Conservation (phyloP, 2,329 filamentous ascomycete genomes). For the Penicillium thymicola region DNA sequence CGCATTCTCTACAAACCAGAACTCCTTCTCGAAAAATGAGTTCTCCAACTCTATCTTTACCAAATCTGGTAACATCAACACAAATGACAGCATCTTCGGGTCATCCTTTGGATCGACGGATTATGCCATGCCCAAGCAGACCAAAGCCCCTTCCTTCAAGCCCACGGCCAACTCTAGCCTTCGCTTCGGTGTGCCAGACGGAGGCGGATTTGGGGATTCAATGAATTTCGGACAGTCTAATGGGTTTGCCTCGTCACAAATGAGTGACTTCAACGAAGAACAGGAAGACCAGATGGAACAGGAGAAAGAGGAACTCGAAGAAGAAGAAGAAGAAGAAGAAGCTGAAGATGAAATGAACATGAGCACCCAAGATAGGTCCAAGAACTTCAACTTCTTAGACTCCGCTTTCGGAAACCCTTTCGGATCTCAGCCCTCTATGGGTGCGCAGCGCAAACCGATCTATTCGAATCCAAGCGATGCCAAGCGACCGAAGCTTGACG, state of each 20-base stretch:
- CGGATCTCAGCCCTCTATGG: conserved; percentile 3
- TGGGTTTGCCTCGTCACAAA: conserved; percentile 26
- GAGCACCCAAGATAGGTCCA: conserved; percentile 16
- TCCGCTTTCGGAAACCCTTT: conserved; percentile 29
- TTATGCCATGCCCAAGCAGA: conserved; percentile 31
- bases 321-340: conserved; percentile 43
- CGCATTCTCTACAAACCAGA: conserved; percentile 26
- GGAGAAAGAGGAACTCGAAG: conserved; percentile 39
- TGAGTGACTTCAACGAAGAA: conserved; percentile 27
- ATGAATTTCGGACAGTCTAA: conserved; percentile 25
- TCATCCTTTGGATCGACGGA: conserved; percentile 37
- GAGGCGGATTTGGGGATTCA: conserved; percentile 26
- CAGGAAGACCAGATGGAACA: conserved; percentile 19
- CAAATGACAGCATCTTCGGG: conserved; percentile 37
- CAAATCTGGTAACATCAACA: conserved; percentile 36
- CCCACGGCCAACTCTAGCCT: conserved; percentile 26
- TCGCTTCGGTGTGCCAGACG: conserved; percentile 27
- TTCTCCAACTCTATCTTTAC: conserved; percentile 41
- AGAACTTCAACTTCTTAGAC: conserved; percentile 32
- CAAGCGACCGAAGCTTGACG: conserved; percentile 43
- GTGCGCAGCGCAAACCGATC: conserved; percentile 34
- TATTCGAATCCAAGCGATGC: conserved; percentile 44
- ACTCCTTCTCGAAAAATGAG: conserved; percentile 15
- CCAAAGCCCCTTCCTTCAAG: conserved; percentile 22
- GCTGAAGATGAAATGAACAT: conserved; percentile 34